Evolutionary conservation across 768 basidiomycete species (phyloP).

Genomic region (Phlebiopsis flavidoalba): DNA sequence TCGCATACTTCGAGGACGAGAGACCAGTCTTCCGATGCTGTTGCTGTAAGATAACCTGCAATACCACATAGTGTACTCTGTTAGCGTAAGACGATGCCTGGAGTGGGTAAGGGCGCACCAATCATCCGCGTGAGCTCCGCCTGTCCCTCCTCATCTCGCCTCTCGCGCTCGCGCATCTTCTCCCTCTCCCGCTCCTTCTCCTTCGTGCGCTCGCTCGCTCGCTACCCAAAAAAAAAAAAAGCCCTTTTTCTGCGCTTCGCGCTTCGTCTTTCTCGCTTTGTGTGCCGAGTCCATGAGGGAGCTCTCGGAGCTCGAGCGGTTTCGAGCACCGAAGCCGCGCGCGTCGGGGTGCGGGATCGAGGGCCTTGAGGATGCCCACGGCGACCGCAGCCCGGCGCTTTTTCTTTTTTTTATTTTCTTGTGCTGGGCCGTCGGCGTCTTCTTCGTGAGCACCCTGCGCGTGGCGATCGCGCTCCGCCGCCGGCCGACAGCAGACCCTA

Average conservation of each 20-base stretch:
- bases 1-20: constrained; percentile 86
- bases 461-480: constrained; percentile 15
- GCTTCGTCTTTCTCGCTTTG: constrained; percentile 35
- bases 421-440: not conserved
- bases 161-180: constrained; percentile 31
- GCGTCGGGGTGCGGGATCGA: constrained; percentile 44
- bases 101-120: constrained; percentile 33
- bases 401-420: too few relatives aligned
- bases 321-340: constrained; percentile 13
- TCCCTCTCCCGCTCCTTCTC: constrained; percentile 36
- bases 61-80: too few relatives aligned
- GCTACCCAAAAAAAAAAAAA: constrained; percentile 28
- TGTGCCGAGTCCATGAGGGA: constrained; percentile 21
- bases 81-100: not conserved
- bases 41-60: constrained; percentile 71
- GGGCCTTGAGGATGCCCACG: constrained; percentile 52
- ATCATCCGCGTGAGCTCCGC: constrained; percentile 68
- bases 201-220: constrained; percentile 30
- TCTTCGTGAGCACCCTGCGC: not conserved
- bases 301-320: constrained; percentile 24
- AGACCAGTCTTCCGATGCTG: constrained; percentile 76
- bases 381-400: constrained; percentile 34
- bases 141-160: constrained; percentile 38
- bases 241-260: constrained; percentile 47
- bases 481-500: constrained; percentile 7